Evolutionary conservation across 1,139 yeast species (phyloP).

Genomic region (Yamadazyma membranifaciens): DNA sequence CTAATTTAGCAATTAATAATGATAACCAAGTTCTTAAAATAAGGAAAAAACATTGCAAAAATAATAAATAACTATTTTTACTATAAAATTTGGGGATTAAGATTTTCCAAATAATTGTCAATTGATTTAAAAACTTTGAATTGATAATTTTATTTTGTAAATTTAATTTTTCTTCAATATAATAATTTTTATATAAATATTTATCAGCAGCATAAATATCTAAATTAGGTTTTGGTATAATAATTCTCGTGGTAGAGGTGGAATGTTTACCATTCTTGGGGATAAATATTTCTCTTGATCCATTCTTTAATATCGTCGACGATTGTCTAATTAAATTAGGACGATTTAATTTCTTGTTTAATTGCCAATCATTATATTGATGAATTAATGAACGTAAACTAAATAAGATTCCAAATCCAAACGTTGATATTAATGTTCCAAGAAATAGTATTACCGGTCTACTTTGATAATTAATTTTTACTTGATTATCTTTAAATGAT

Average conservation of each 20-base stretch:
- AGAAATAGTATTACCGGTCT: conserved; percentile 46
- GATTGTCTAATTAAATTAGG: conserved; percentile 45
- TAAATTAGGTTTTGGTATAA: conserved; percentile 56
- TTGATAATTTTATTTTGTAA: conserved; percentile 46
- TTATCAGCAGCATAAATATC: conserved; percentile 71
- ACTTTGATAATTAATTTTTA: conserved; percentile 42
- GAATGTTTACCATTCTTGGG: conserved; percentile 44
- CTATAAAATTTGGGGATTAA: conserved; percentile 72
- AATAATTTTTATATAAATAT: conserved; percentile 55
- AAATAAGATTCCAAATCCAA: conserved; percentile 42
- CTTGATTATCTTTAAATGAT: conserved; percentile 38
- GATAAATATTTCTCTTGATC: conserved; percentile 53
- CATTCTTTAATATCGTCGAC: conserved; percentile 48
- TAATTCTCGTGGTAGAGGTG: conserved; percentile 38
- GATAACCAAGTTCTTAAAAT: conserved; percentile 86
- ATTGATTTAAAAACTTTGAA: conserved; percentile 70
- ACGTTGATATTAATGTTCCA: conserved; percentile 41
- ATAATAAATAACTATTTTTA: conserved; percentile 63
- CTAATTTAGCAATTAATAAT: conserved; percentile 79
- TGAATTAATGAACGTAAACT: conserved; percentile 30
- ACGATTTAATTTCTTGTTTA: conserved; percentile 27
- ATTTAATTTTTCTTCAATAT: conserved; percentile 35
- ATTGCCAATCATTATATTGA: conserved; percentile 31
- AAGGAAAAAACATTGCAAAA: conserved; percentile 73
- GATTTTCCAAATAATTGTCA: conserved; percentile 76